Conservation (phyloP, 305 asterid genomes). For the Ajuga reptans region DNA sequence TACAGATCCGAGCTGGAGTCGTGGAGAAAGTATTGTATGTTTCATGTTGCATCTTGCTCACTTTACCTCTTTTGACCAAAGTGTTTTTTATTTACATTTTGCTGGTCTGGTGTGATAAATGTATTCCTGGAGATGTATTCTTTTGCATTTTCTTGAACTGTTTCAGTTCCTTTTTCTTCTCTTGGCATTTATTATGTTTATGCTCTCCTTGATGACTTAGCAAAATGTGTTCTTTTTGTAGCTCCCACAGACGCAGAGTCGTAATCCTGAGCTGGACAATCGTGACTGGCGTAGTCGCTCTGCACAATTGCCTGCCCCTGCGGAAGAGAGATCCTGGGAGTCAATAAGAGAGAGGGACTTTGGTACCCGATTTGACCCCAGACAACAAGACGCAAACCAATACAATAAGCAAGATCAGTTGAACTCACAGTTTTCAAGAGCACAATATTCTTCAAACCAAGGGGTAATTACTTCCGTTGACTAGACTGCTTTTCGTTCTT, state of each 20-base stretch:
- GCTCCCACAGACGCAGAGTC: conserved; percentile 49
- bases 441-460: conserved; percentile 49
- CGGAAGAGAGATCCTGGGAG: conserved; percentile 75
- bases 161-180: neutral
- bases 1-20: conserved; percentile 53
- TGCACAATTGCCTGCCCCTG: conserved; percentile 42
- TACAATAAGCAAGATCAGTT: conserved; percentile 55
- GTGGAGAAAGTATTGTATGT: conserved; percentile 60
- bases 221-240: conserved; percentile 15
- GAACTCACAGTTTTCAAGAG: conserved; percentile 43
- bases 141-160: neutral
- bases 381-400: conserved; percentile 55
- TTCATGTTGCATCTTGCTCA: conserved; percentile 1
- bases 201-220: neutral
- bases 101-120: neutral
- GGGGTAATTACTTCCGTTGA: conserved; percentile 39
- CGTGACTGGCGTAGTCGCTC: conserved; percentile 90
- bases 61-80: neutral
- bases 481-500: neutral
- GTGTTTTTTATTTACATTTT: neutral
- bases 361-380: conserved; percentile 35
- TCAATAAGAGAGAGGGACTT: conserved; percentile 41
- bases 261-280: conserved; percentile 63
- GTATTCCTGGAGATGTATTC: neutral
- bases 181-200: neutral